Evolutionary conservation across 108 stramenopile species (phyloP).

Genomic region (Poteriospumella lacustris): DNA sequence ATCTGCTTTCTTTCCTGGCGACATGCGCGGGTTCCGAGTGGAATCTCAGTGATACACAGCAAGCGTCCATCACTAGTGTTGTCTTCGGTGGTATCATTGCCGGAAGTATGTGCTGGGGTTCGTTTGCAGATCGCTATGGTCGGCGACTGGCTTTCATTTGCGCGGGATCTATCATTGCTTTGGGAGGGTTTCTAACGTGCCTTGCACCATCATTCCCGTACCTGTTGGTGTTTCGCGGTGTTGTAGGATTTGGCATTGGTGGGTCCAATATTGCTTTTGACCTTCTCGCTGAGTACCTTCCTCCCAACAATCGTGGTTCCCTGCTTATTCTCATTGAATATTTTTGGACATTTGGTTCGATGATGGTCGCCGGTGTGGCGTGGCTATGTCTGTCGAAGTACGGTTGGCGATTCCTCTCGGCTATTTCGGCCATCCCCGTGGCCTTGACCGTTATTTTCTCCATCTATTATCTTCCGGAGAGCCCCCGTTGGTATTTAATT

Average conservation of each 20-base stretch:
- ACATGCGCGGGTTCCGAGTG: conserved; percentile 63
- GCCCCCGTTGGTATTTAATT: conserved; percentile 65
- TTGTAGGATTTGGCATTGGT: conserved; percentile 72
- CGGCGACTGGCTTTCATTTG: conserved; percentile 66
- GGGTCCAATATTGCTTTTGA: conserved; percentile 72
- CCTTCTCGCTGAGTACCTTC: conserved; percentile 67
- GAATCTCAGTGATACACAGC: conserved; percentile 56
- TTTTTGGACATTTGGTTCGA: conserved; percentile 70
- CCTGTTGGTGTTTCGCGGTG: conserved; percentile 51
- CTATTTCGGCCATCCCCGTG: conserved; percentile 61
- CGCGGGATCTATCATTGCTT: conserved; percentile 53
- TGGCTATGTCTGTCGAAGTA: conserved; percentile 41
- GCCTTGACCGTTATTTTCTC: conserved; percentile 58
- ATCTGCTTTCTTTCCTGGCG: conserved; percentile 65
- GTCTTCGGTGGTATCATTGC: conserved; percentile 69
- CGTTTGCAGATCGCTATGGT: conserved; percentile 65
- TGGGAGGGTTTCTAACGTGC: conserved; percentile 63
- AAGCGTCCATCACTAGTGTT: conserved; percentile 57
- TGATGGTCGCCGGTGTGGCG: conserved; percentile 63
- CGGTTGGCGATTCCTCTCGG: conserved; percentile 63
- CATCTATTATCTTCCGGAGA: conserved; percentile 64
- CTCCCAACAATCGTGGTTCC: conserved; percentile 47
- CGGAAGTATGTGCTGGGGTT: conserved; percentile 69
- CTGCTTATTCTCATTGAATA: conserved; percentile 62
- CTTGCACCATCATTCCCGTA: conserved; percentile 43